These are phyloP conservation scores for Cornus kousa DNA, from an alignment of 148 eudicot species.

Conservation along the genomic window DNA sequence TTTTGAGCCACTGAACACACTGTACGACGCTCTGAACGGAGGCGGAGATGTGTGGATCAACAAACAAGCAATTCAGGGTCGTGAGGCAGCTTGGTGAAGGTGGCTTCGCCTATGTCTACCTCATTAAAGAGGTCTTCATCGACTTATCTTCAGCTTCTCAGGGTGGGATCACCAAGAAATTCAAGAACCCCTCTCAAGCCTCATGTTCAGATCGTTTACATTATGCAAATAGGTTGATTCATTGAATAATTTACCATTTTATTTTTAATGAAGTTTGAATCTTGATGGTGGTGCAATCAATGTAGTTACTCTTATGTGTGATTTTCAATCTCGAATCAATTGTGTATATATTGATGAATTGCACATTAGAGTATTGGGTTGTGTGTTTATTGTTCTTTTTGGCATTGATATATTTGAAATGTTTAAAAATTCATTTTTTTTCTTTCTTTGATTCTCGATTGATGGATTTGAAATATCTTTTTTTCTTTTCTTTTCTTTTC, in stretches of 20 bases:
- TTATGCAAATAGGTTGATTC: no score
- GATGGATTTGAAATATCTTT: no score
- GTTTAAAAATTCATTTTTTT: no score
- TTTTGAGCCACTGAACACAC: constrained; percentile 44
- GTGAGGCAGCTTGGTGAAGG: constrained; percentile 91
- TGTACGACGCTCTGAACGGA: constrained; percentile 82
- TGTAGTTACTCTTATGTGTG: not conserved
- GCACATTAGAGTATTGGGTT: no score
- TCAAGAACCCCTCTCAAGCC: constrained; percentile 73
- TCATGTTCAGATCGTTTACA: constrained; percentile 46
- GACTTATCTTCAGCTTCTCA: constrained; percentile 36
- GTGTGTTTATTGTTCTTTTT: no score
- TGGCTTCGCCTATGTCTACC: constrained; percentile 84
- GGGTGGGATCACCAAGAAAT: constrained; percentile 54
- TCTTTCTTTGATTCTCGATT: no score
- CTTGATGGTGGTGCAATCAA: not conserved
- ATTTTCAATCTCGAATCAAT: not conserved
- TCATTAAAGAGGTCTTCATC: constrained; percentile 79
- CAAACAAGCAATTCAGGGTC: constrained; percentile 75
- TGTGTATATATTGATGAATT: not conserved
- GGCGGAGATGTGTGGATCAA: constrained; percentile 99
- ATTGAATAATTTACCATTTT: no score
- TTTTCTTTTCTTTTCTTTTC: no score
- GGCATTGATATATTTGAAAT: no score
- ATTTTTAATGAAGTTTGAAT: not conserved